phyloP scores from a whole-genome alignment of 441 rosid genomes.

The Pelargonium citronellum region DNA sequence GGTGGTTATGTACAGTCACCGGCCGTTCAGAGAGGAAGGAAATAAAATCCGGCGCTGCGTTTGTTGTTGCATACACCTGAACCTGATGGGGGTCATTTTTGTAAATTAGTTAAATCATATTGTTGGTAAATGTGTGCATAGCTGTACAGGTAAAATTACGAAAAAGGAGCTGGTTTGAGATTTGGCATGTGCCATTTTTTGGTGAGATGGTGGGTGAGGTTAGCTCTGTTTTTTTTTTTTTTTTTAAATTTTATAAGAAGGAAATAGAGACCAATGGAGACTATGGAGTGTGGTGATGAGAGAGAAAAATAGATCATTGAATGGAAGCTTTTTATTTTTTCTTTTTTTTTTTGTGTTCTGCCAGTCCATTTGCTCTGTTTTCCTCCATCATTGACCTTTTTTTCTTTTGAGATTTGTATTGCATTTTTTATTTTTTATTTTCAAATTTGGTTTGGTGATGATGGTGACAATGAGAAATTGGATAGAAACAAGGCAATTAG shows the following conservation, averaged over 20 bases:
- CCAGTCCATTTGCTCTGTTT: slow-evolving; percentile 39
- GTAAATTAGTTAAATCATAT: too few species aligned
- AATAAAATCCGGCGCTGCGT: too few species aligned
- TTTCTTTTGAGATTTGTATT: neutral
- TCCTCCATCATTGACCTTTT: neutral
- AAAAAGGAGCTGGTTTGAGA: neutral
- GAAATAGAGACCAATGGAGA: neutral
- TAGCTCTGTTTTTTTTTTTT: slow-evolving; percentile 2
- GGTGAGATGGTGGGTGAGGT: slow-evolving; percentile 16
- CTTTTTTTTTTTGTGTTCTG: slow-evolving; percentile 12
- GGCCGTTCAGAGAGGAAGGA: too few species aligned
- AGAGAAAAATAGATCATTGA: slow-evolving; percentile 20
- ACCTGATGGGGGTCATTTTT: too few species aligned
- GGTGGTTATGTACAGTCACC: too few species aligned
- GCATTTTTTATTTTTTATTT: too few species aligned
- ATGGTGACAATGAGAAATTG: too few species aligned
- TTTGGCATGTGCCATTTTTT: slow-evolving; percentile 16
- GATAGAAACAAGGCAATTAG: too few species aligned
- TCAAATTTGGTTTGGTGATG: too few species aligned
- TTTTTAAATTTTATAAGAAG: too few species aligned
- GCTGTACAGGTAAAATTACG: neutral
- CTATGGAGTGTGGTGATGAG: slow-evolving; percentile 11
- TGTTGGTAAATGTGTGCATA: neutral
- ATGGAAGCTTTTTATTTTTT: neutral
- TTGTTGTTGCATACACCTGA: too few species aligned